A percentile compares a stretch with the other conserved stretches of the same genome.
phyloP scores from a whole-genome alignment of 768 basidiomycete genomes.

The Leccinum disarticulatum region DNA sequence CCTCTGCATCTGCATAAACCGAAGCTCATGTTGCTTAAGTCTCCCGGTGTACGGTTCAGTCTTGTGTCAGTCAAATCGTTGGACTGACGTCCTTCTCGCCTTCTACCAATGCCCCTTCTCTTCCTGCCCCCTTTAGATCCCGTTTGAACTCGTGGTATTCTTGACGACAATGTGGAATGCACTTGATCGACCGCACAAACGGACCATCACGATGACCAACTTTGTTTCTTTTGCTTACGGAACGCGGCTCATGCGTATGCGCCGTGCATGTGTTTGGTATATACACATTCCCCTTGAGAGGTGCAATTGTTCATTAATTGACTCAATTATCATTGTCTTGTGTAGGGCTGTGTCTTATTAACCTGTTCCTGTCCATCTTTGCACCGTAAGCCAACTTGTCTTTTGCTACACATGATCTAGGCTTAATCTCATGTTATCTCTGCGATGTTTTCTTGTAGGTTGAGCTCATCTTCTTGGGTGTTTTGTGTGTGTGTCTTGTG shows the following conservation, averaged over 20 bases:
- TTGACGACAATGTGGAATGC: constrained; percentile 30
- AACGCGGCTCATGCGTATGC: constrained; percentile 1
- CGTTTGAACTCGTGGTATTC: constrained; percentile 34
- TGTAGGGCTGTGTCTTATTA: constrained; percentile 24
- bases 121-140: constrained; percentile 19
- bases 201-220: constrained; percentile 17
- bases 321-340: not conserved
- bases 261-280: constrained; percentile 17
- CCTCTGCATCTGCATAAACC: constrained; percentile 24
- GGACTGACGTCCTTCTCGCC: not conserved
- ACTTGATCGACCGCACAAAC: constrained; percentile 25
- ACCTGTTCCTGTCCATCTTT: constrained; percentile 19
- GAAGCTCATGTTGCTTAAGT: constrained; percentile 27
- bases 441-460: constrained; percentile 7
- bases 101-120: not conserved
- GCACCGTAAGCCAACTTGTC: constrained; percentile 23
- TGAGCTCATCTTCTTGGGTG: constrained; percentile 20
- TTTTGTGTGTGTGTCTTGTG: constrained; percentile 18
- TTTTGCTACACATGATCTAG: not conserved
- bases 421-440: not conserved
- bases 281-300: not conserved
- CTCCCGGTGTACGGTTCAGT: constrained; percentile 26
- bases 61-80: not conserved
- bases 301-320: not conserved
- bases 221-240: not conserved